These are phyloP conservation scores for Fusarium praegraminearum DNA, from an alignment of 2,329 filamentous ascomycete genomes.

Conservation along the genomic window DNA sequence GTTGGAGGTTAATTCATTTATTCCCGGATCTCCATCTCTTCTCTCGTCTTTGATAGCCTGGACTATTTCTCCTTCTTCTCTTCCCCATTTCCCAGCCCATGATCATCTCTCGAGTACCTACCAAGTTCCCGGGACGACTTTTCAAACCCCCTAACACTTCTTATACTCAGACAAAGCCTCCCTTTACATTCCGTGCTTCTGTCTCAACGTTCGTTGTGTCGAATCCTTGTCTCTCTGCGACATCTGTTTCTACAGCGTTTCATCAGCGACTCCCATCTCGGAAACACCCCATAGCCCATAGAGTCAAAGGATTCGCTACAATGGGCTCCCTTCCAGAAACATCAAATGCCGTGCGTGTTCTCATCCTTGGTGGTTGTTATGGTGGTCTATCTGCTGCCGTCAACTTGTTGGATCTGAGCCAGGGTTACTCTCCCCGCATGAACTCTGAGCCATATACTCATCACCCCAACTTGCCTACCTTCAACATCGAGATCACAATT, in stretches of 20 bases:
- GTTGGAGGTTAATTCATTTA: slow-evolving; percentile 15
- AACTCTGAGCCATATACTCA: slow-evolving; percentile 54
- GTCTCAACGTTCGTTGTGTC: slow-evolving; percentile 10
- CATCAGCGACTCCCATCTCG: slow-evolving; percentile 9
- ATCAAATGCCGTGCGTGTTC: slow-evolving; percentile 63
- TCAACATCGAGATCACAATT: slow-evolving; percentile 76
- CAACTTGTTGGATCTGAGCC: slow-evolving; percentile 74
- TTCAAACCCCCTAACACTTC: slow-evolving; percentile 16
- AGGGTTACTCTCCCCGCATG: slow-evolving; percentile 65
- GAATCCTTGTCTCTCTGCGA: slow-evolving; percentile 13
- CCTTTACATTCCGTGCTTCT: slow-evolving; percentile 15
- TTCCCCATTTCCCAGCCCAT: slow-evolving; percentile 35
- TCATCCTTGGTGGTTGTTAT: slow-evolving; percentile 79
- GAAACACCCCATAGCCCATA: slow-evolving; percentile 16
- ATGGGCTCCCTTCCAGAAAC: slow-evolving; percentile 51
- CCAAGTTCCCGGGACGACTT: slow-evolving; percentile 33
- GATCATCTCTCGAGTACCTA: slow-evolving; percentile 31
- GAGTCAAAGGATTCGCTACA: slow-evolving; percentile 29
- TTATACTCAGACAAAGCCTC: slow-evolving; percentile 14
- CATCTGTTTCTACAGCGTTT: slow-evolving; percentile 8
- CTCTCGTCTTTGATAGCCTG: not conserved
- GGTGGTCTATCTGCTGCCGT: slow-evolving; percentile 75
- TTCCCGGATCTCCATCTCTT: slow-evolving; percentile 20
- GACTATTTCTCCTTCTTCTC: slow-evolving; percentile 11
- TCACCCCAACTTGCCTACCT: slow-evolving; percentile 57